Base-by-base conservation (phyloP, 106 monocot genomes). In the Platanthera zijinensis region DNA sequence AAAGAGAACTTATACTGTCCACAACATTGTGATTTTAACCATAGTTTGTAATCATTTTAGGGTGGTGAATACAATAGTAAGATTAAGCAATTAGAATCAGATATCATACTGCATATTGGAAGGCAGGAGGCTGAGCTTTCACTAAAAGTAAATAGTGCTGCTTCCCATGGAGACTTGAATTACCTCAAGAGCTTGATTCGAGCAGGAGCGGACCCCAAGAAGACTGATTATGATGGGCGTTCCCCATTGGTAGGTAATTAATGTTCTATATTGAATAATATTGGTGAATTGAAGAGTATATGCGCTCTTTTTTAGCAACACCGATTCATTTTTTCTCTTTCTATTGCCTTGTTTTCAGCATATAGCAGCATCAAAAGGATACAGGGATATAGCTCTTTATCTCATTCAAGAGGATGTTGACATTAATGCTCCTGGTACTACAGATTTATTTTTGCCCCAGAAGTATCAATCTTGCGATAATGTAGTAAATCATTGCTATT, bases 121-220 rank as follows among this genome's bases (percentile, higher is more conserved):
- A 93, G 89, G 78, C 96, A 96, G 83, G 96, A 96, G 85, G 78
- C 93, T 19, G 96, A 93, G 80, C 93, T 93, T 77, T 83, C 93
- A 64, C 76, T 93, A 50, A 85, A 86, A 81, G 87, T 96, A 54
- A 96, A 96, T 61, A 91, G 76, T 86, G 93, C 93, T 69, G 91
- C 96, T 72, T 91, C 82, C 76, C 72, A 89, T 78, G 93, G 93
- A 48, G 96, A 96, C 77, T 30, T 96, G 73, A 66, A 84, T 83
- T 87, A 89, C 63, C 76, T 96, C 10, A 89, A 91, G 78, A 69
- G 89, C 76, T 71, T 96, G 78, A 82, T 96, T 67, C 84, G 83
- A 76, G 86, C 89, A 48, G 93, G 96, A 21, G 96, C 93, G 68
- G 90, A 96, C 74, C 96, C 93, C 7, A 87, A 78, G 59, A 96